phyloP scores from a whole-genome alignment of 169 alveolate genomes.

The Theileria annulata region DNA sequence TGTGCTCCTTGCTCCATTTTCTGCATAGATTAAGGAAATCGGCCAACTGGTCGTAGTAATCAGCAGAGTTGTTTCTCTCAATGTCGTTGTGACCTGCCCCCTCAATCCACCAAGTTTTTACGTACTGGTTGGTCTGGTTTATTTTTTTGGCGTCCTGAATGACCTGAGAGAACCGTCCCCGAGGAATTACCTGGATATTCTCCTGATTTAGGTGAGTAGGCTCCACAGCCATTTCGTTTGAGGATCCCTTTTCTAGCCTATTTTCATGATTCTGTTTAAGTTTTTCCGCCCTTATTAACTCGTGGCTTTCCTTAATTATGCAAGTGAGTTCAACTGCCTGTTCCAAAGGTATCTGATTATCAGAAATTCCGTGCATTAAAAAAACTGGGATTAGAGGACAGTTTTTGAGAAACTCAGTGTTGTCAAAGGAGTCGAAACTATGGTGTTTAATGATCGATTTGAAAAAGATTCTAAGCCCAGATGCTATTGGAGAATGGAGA shows the following conservation, averaged over 20 bases:
- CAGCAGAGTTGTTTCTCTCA: conserved; percentile 54
- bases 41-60: conserved; percentile 59
- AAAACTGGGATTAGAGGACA: conserved; percentile 50
- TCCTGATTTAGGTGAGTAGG: conserved; percentile 27
- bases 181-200: conserved; percentile 14
- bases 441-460: conserved; percentile 63
- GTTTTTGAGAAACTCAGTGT: conserved; percentile 68
- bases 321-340: conserved; percentile 50
- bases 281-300: background rate
- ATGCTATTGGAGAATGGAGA: conserved; percentile 85
- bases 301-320: conserved; percentile 19
- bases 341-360: conserved; percentile 60
- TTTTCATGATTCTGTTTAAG: conserved; percentile 24
- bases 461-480: conserved; percentile 81
- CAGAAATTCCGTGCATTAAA: conserved; percentile 72
- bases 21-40: conserved; percentile 55
- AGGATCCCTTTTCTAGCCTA: conserved; percentile 8
- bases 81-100: conserved; percentile 78
- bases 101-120: conserved; percentile 79
- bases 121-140: conserved; percentile 41
- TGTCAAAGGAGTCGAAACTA: conserved; percentile 78
- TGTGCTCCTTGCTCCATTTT: conserved; percentile 20
- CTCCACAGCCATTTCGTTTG: conserved; percentile 11
- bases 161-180: conserved; percentile 21
- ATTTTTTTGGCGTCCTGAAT: conserved; percentile 19